These are phyloP conservation scores for Malus asiatica DNA, from an alignment of 306 rosid genomes.

Conservation along the genomic window DNA sequence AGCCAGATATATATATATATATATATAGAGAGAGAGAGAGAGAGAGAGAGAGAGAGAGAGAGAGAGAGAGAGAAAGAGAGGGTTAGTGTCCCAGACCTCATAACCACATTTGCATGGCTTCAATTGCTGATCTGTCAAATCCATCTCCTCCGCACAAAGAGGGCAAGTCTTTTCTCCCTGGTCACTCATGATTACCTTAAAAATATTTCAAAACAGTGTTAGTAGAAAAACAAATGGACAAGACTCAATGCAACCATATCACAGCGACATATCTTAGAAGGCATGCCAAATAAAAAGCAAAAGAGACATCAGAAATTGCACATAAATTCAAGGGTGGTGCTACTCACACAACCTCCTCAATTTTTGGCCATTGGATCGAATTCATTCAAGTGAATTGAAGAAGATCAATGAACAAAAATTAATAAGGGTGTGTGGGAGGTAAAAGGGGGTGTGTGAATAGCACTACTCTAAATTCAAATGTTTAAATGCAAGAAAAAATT, in stretches of 20 bases:
- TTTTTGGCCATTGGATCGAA: too few species aligned
- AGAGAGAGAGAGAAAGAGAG: not conserved
- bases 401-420: too few species aligned
- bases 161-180: slow-evolving; percentile 95
- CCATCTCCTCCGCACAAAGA: slow-evolving; percentile 99
- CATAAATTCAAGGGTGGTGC: not conserved
- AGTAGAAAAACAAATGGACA: not conserved
- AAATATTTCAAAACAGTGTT: not conserved
- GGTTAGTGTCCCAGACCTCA: slow-evolving; percentile 40
- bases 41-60: not conserved
- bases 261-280: not conserved
- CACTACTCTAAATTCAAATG: not conserved
- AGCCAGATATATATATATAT: not conserved
- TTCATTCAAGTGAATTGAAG: too few species aligned
- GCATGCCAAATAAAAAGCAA: not conserved
- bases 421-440: too few species aligned
- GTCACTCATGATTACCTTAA: slow-evolving; percentile 79
- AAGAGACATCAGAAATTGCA: not conserved
- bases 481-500: not conserved
- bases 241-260: not conserved
- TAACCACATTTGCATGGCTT: slow-evolving; percentile 98
- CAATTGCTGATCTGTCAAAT: slow-evolving; percentile 97
- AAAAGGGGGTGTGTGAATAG: too few species aligned
- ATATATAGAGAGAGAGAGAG: not conserved
- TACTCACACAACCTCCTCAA: too few species aligned